Conservation (phyloP, 352 stramenopile genomes). For the Globisporangium uncinulatum region DNA sequence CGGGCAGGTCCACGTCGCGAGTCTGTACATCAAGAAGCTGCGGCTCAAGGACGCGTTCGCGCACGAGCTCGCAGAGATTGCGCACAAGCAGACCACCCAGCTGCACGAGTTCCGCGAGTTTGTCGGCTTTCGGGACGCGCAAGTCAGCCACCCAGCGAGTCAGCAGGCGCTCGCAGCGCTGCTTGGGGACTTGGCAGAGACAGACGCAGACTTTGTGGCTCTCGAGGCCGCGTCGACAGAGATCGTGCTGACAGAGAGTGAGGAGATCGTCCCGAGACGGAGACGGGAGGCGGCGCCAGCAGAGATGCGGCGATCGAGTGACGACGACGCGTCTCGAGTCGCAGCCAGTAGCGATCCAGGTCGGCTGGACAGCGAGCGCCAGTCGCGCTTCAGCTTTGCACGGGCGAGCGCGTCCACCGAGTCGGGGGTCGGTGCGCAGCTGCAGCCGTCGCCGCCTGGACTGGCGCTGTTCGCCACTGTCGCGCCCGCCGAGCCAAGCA, state of each 20-base stretch:
- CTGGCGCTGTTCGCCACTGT: slow-evolving; percentile 15
- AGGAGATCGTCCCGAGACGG: slow-evolving; percentile 48
- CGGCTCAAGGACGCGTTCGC: slow-evolving; percentile 56
- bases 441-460: slow-evolving; percentile 18
- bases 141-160: slow-evolving; percentile 36
- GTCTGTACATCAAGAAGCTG: slow-evolving; percentile 78
- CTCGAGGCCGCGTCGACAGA: slow-evolving; percentile 41
- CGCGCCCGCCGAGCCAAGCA: slow-evolving; percentile 5
- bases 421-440: background rate
- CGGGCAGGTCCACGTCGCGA: slow-evolving; percentile 70
- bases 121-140: slow-evolving; percentile 30
- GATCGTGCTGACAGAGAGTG: slow-evolving; percentile 46
- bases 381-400: slow-evolving; percentile 63
- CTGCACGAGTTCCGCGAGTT: slow-evolving; percentile 63
- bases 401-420: slow-evolving; percentile 8
- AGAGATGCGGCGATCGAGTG: too few species aligned
- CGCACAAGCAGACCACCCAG: slow-evolving; percentile 39
- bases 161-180: slow-evolving; percentile 36
- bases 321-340: slow-evolving; percentile 2
- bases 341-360: slow-evolving; percentile 1
- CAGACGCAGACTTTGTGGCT: slow-evolving; percentile 45
- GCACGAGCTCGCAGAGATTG: slow-evolving; percentile 53
- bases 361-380: slow-evolving; percentile 5
- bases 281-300: slow-evolving; percentile 16
- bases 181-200: slow-evolving; percentile 24